Evolutionary conservation across 1,139 yeast species (phyloP).

Genomic region (Ogataea hybrid): DNA sequence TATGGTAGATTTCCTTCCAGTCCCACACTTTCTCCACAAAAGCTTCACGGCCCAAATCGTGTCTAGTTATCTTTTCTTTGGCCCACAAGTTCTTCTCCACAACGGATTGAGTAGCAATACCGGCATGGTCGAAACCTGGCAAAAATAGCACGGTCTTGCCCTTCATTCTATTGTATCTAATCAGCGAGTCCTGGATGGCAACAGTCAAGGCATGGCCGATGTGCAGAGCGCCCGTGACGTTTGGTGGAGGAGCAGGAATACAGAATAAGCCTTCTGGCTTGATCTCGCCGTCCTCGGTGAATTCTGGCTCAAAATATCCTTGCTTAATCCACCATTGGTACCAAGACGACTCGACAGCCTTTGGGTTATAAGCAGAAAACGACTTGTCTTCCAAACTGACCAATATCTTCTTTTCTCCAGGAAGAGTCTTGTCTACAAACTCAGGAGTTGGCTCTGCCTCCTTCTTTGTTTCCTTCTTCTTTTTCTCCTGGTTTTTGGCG

Average conservation of each 20-base stretch:
- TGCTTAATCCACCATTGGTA: constrained; percentile 95
- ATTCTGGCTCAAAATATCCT: constrained; percentile 87
- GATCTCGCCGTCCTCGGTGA: constrained; percentile 66
- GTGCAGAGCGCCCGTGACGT: constrained; percentile 97
- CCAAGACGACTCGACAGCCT: constrained; percentile 95
- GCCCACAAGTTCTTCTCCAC: constrained; percentile 97
- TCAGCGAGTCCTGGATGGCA: constrained; percentile 88
- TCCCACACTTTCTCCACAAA: constrained; percentile 92
- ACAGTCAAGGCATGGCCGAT: constrained; percentile 98
- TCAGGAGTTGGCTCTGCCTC: constrained; percentile 74
- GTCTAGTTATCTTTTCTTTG: constrained; percentile 84
- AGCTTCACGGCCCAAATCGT: constrained; percentile 91
- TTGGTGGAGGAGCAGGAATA: constrained; percentile 98
- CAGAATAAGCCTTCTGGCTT: constrained; percentile 83
- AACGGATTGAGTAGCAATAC: constrained; percentile 98
- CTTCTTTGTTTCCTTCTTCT: constrained; percentile 73
- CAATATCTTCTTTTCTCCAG: constrained; percentile 89
- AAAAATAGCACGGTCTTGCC: constrained; percentile 91
- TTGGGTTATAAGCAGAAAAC: constrained; percentile 90
- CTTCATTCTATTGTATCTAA: constrained; percentile 94
- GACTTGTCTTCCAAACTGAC: constrained; percentile 89
- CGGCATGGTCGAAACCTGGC: constrained; percentile 99
- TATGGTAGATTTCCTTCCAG: constrained; percentile 95
- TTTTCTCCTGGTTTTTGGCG: constrained; percentile 42
- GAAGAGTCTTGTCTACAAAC: constrained; percentile 74